phyloP scores from a whole-genome alignment of 805 yeast species.

The Crinitomyces ghanaensis region DNA sequence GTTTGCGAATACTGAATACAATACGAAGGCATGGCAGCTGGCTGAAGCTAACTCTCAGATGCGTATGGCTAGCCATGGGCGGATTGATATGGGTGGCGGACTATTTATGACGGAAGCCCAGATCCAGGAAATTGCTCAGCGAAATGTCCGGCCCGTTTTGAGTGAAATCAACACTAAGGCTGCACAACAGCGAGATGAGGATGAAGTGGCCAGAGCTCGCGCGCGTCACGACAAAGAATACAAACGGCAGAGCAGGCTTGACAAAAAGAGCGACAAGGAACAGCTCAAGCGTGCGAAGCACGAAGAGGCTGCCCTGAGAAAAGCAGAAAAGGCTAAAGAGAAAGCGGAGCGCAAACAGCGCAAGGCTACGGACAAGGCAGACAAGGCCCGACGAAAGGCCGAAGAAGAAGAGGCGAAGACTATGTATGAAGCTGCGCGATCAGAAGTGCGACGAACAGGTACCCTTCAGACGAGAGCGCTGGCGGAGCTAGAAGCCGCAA shows the following conservation, averaged over 20 bases:
- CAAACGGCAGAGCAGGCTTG: constrained; percentile 10
- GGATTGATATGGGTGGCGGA: constrained; percentile 82
- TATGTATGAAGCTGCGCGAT: not conserved
- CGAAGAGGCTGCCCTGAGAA: constrained; percentile 15
- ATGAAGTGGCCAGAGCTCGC: constrained; percentile 33
- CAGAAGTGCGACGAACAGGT: too few species aligned
- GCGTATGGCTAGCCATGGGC: constrained; percentile 41
- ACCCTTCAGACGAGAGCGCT: constrained; percentile 5
- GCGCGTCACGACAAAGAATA: constrained; percentile 19
- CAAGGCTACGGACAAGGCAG: constrained; percentile 15
- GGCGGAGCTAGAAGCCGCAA: constrained; percentile 1
- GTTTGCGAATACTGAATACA: constrained; percentile 40
- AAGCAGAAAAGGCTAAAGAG: constrained; percentile 16
- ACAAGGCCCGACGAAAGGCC: constrained; percentile 12
- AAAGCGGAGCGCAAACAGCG: constrained; percentile 15
- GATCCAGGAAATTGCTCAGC: constrained; percentile 66
- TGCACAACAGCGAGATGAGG: constrained; percentile 49
- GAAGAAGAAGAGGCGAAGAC: constrained; percentile 9
- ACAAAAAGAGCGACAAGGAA: constrained; percentile 13
- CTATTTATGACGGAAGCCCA: constrained; percentile 63
- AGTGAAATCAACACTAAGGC: constrained; percentile 63
- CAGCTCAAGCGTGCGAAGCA: constrained; percentile 17
- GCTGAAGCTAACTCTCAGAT: constrained; percentile 60
- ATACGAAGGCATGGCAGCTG: constrained; percentile 61
- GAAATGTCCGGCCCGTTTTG: constrained; percentile 74